Evolutionary conservation across 768 basidiomycete species (phyloP), one percentile per base, ranked within the genome.

Genomic region (Russula ochroleuca): DNA sequence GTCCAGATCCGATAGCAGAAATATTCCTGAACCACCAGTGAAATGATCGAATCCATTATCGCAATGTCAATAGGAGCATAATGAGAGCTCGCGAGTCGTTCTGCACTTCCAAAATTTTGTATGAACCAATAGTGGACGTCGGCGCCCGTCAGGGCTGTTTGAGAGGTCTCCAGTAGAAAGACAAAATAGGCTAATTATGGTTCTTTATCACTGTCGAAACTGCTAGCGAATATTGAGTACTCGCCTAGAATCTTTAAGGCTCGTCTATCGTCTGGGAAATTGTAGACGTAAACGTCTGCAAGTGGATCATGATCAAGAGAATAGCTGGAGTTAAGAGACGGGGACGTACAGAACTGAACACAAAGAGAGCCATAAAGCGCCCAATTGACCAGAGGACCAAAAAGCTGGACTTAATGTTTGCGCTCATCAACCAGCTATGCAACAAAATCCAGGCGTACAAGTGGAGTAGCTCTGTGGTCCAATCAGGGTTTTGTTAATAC

Each of bases 291-390:
- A 6, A 57, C 55, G 19, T 57, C 55, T 57, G 19, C n/a, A 1
- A 19, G n/a, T 11, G 2, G 48, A 17, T 28, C 48, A 17, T 19
- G 9, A 33, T 54, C 35, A 54, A 38, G 4, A 5, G n/a, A 15
- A 28, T 4, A n/a, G 21, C 13, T 10, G 21, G 28, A 9, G 28
- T 21, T 4, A 28, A 37, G 35, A 17, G n/a, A n/a, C 15, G 14
- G 13, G n/a, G 15, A 9, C 48, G n/a, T 53, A 74, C 73, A 74
- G 53, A 67, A 61, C 68, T 74, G 73, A 15, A 73, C 67, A 21
- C 59, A 53, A 23, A 74, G 69, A n/a, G 69, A 66, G 28, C 73
- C 73, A 50, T 69, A 74, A 6, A 74, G 56, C n/a, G 61, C 52
- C 59, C 67, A 73, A 57, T 72, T 71, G 52, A 73, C 56, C 23